phyloP scores from a whole-genome alignment of 768 basidiomycete species.

The Chalciporus piperatus region DNA sequence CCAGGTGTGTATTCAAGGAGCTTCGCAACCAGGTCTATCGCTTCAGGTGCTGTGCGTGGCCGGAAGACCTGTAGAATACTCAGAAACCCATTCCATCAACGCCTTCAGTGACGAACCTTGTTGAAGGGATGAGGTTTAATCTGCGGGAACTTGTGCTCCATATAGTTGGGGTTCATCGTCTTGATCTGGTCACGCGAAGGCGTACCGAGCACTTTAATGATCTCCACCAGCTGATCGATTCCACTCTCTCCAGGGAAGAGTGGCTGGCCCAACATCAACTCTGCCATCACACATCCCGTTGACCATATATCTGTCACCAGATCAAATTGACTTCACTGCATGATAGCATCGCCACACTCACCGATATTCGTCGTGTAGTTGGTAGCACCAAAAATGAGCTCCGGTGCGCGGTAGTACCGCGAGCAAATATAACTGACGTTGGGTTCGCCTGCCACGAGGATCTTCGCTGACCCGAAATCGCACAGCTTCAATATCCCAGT shows the following conservation, averaged over 20 bases:
- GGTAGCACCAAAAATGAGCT: conserved; percentile 98
- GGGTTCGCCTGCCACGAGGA: conserved; percentile 94
- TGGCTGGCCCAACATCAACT: conserved; percentile 98
- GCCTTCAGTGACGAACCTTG: conserved; percentile 54
- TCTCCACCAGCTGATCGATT: conserved; percentile 98
- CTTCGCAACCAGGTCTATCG: conserved; percentile 93
- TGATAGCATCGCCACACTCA: conserved; percentile 38
- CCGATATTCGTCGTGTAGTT: conserved; percentile 99
- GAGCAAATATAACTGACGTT: conserved; percentile 99
- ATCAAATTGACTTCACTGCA: conserved; percentile 6
- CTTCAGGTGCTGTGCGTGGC: conserved; percentile 92
- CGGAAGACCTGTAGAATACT: conserved; percentile 80
- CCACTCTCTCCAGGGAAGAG: conserved; percentile 99
- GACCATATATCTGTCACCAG: conserved; percentile 87
- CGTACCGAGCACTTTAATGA: conserved; percentile 99
- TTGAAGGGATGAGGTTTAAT: conserved; percentile 99
- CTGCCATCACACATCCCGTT: conserved; percentile 99
- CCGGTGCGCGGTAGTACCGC: conserved; percentile 97
- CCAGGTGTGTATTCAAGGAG: conserved; percentile 98
- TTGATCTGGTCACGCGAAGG: conserved; percentile 99
- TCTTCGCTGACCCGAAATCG: conserved; percentile 99
- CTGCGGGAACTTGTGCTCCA: conserved; percentile 99
- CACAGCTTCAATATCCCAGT: conserved; percentile 97
- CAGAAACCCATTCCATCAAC: conserved; percentile 10
- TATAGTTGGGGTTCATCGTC: conserved; percentile 99